Conservation (phyloP, 768 basidiomycete genomes). For the Russula sp. region DNA sequence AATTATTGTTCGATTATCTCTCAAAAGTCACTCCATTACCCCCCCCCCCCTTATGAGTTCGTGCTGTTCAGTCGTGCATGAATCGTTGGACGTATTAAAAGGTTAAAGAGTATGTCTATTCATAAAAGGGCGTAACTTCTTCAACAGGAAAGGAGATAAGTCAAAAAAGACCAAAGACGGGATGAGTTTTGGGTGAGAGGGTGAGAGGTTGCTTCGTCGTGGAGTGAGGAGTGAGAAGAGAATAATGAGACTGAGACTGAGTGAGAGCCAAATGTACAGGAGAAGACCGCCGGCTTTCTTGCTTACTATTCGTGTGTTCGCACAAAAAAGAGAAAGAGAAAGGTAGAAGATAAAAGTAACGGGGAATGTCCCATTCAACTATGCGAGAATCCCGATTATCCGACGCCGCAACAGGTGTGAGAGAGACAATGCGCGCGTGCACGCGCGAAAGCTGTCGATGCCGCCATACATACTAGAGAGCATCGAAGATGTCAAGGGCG, state of each 20-base stretch:
- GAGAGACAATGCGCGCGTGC: too few species aligned
- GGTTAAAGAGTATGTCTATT: conserved; percentile 5
- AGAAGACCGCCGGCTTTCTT: conserved; percentile 4
- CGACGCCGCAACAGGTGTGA: not conserved
- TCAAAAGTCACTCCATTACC: not conserved
- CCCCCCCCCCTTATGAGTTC: not conserved
- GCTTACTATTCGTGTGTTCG: not conserved
- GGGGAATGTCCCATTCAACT: not conserved
- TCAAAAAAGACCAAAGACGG: not conserved
- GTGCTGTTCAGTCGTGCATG: not conserved
- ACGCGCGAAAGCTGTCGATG: not conserved
- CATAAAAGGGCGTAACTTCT: conserved; percentile 5
- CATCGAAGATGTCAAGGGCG: conserved; percentile 24
- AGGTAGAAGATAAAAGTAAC: not conserved
- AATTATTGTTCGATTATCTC: not conserved
- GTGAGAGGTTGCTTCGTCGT: not conserved
- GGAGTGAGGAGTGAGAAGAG: not conserved
- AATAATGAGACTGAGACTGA: not conserved
- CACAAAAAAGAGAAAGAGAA: not conserved
- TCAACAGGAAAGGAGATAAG: too few species aligned
- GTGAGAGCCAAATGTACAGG: conserved; percentile 5
- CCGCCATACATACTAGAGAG: conserved; percentile 8
- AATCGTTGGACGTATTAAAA: not conserved
- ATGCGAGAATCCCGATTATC: not conserved
- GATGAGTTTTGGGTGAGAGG: not conserved